Conservation (phyloP, 2,329 filamentous ascomycete species). For the Phyllosticta citribraziliensis region DNA sequence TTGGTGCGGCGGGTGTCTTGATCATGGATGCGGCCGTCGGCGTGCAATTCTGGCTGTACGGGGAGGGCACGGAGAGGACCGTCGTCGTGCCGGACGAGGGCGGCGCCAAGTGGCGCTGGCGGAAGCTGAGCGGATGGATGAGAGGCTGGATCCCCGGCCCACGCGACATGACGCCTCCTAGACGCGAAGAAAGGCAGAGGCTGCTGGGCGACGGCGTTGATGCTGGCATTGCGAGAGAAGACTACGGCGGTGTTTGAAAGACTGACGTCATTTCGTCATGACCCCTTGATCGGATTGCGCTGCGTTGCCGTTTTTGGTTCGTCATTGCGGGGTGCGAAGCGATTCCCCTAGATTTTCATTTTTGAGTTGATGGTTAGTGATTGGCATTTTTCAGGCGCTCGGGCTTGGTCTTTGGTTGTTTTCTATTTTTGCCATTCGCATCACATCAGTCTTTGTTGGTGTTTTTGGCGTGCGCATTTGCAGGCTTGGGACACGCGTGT, state of each 20-base stretch:
- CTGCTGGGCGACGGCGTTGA: constrained; percentile 2
- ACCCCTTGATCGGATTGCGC: background rate
- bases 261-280: background rate
- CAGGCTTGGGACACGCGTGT: background rate
- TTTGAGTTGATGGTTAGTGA: background rate
- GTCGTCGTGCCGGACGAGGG: constrained; percentile 32
- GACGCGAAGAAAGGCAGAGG: constrained; percentile 1
- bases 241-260: constrained; percentile 6
- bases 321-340: background rate
- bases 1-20: constrained; percentile 56
- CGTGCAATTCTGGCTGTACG: constrained; percentile 53
- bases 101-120: constrained; percentile 42
- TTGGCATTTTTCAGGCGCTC: background rate
- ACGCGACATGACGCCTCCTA: background rate
- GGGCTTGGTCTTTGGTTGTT: background rate
- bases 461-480: background rate
- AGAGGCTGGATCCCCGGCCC: constrained; percentile 49
- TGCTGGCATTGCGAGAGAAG: background rate
- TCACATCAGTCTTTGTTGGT: background rate
- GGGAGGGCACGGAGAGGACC: constrained; percentile 37
- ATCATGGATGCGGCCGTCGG: constrained; percentile 53
- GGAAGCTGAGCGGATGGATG: constrained; percentile 54
- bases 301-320: background rate
- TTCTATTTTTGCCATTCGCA: too few species aligned
- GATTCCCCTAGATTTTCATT: background rate